Evolutionary conservation across 2,329 filamentous ascomycete genomes (phyloP), one percentile per base, ranked within the genome.

Genomic region (Calonectria pteridis): DNA sequence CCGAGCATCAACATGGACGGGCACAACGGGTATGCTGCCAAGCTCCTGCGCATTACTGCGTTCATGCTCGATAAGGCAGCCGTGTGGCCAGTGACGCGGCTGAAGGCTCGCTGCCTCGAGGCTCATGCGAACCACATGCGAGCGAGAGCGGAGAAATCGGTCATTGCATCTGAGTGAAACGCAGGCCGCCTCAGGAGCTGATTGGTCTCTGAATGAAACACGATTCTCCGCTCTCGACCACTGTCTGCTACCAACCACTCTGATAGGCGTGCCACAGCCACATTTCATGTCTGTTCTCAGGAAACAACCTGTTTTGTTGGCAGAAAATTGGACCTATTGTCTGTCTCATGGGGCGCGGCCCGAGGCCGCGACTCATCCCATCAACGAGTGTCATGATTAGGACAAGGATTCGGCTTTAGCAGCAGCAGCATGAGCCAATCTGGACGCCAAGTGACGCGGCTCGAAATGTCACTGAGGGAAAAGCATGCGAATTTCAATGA

Each of bases 11-110:
- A 88, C 31, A 89, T 90, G 80, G 88, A 89, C 79, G 89, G 91
- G 72, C 88, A 93, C 80, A 92, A 91, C 69, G 95, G 96, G 43
- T 97, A 94, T 83, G 95, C 94, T 31, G 93, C 94, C 75, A 97
- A 96, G 86, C 92, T 98, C 62, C 86, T 98, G 79, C 91, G 94
- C 80, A 90, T 97, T 69, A 97, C 94, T 76, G 94, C 95, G 62
- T 94, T 95, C 85, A 94, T 97, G 89, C 89, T 98, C 75, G 94
- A 96, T 78, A 95, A 95, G 85, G 94, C 95, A 75, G 94, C 94
- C 77, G 95, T 98, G 33, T 99, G 97, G 96, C 96, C 96, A 83
- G 89, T 91, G 18, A 89, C 89, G 40, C 88, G 87, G 65, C 82
- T 91, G 33, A 91, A 91, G 85, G 87, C 88, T 1, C 86, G 86